Evolutionary conservation across 768 basidiomycete species (phyloP).

Genomic region (Trametes coccinea): DNA sequence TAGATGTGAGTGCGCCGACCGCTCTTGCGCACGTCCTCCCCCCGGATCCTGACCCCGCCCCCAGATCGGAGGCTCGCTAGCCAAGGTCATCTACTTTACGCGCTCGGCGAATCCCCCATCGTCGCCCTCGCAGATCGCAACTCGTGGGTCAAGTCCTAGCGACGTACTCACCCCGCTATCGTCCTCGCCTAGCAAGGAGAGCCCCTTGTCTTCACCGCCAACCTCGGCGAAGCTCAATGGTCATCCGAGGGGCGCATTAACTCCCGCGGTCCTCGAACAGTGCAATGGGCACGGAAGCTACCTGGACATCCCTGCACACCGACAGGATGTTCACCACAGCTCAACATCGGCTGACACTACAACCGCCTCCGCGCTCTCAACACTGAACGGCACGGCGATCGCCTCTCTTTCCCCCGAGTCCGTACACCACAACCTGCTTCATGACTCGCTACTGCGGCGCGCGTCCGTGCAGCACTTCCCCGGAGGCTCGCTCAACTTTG

Average conservation of each 20-base stretch:
- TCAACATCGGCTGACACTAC: not conserved
- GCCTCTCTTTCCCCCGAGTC: slow-evolving; percentile 38
- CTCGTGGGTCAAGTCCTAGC: slow-evolving; percentile 54
- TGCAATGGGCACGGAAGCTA: slow-evolving; percentile 14
- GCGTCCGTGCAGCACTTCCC: slow-evolving; percentile 82
- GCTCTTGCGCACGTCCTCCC: slow-evolving; percentile 15
- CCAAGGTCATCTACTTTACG: slow-evolving; percentile 98
- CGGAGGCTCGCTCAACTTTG: slow-evolving; percentile 96
- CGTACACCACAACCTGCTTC: slow-evolving; percentile 46
- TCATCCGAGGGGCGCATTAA: slow-evolving; percentile 72
- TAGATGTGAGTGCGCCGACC: slow-evolving; percentile 70
- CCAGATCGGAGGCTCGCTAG: slow-evolving; percentile 95
- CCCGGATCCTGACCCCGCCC: slow-evolving; percentile 13
- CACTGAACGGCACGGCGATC: slow-evolving; percentile 32
- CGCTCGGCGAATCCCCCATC: slow-evolving; percentile 85
- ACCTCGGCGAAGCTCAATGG: slow-evolving; percentile 37
- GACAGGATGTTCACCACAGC: slow-evolving; percentile 4
- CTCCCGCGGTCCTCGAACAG: slow-evolving; percentile 63
- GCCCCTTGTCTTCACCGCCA: slow-evolving; percentile 30
- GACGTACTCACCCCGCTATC: slow-evolving; percentile 39
- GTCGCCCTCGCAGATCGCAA: slow-evolving; percentile 68
- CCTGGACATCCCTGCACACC: slow-evolving; percentile 9
- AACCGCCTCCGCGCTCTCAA: slow-evolving; percentile 18
- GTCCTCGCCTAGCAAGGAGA: slow-evolving; percentile 33
- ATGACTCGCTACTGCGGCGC: slow-evolving; percentile 66